Evolutionary conservation across 768 basidiomycete species (phyloP), one percentile per base, ranked within the genome.

Genomic region (Boletus huronensis): DNA sequence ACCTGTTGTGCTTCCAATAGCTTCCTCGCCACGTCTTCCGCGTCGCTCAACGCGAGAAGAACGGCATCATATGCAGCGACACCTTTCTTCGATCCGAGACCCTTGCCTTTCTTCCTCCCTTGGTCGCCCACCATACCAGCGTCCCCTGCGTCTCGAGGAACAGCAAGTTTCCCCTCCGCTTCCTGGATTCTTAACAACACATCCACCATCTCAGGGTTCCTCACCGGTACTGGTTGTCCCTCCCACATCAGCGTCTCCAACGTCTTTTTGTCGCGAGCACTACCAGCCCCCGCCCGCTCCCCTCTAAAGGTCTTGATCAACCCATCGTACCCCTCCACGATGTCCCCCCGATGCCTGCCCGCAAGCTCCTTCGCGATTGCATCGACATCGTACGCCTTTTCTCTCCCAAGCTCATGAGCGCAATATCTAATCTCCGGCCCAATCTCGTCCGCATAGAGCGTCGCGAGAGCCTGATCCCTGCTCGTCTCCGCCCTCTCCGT

Each of bases 341-440:
- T 75, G 42, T 82, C 72, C 44, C 78, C 79, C 49, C 79, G 76
- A 57, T 85, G 79, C 55, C 76, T 75, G 0, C 78, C 72, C 3
- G 85, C 79, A 13, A 90, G 66, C 52, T 88, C 87, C 6, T 75
- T 72, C 19, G 84, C 87, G 58, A 94, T 87, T 5, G 77, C 81
- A 58, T 90, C 87, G 29, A 93, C 74, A 66, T 93, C 90, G 70
- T 94, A 95, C 4, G 90, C 85, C 62, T 84, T 87, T 40, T 76
- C 76, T 49, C 83, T 77, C 1, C 93, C 90, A 14, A 95, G 76
- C 64, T 93, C 87, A 63, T 98, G 96, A 0, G 95, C 94, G 61
- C 88, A 93, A 71, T 94, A 88, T 42, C 96, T 78, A 50, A 98
- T 93, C 69, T 97, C 85, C 0, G 96, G 93, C 23, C 90, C 86